phyloP scores from a whole-genome alignment of 345 rosid species.

The Excoecaria cochinchinensis region DNA sequence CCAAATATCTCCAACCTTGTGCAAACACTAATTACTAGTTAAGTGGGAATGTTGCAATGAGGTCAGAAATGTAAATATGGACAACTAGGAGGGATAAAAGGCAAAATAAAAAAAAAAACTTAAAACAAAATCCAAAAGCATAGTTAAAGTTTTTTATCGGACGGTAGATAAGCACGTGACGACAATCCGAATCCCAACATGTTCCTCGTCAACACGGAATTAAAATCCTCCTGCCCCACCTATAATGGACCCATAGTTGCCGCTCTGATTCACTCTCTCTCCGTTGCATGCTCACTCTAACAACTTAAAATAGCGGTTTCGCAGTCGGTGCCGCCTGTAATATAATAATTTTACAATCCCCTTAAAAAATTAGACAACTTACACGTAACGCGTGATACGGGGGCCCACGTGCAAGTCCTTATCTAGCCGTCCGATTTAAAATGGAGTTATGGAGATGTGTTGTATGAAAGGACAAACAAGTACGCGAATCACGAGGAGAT shows the following conservation, averaged over 20 bases:
- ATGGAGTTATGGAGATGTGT: not conserved
- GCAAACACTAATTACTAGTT: too few species aligned
- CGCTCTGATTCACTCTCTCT: conserved; percentile 34
- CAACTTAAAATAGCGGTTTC: conserved; percentile 19
- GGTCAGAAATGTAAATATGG: too few species aligned
- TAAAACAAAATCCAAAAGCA: too few species aligned
- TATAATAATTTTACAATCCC: not conserved
- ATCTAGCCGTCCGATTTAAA: conserved; percentile 27
- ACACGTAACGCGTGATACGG: too few species aligned
- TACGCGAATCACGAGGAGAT: conserved; percentile 46
- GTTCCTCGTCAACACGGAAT: conserved; percentile 30
- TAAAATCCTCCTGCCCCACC: conserved; percentile 33
- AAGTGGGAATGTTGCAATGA: too few species aligned
- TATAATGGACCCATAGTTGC: conserved; percentile 16
- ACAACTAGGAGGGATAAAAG: too few species aligned
- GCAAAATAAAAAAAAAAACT: too few species aligned
- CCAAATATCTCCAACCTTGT: too few species aligned
- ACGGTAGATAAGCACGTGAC: conserved; percentile 53
- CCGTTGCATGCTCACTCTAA: not conserved
- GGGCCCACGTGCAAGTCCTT: not conserved
- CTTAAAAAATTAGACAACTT: too few species aligned
- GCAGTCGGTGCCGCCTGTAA: conserved; percentile 36
- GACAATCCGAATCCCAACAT: conserved; percentile 47
- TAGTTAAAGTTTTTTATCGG: too few species aligned
- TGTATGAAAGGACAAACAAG: conserved; percentile 8